Percentiles rank a stretch among this genome's conserved stretches.
phyloP scores from a whole-genome alignment of 441 rosid species.

The Theobroma grandiflorum region DNA sequence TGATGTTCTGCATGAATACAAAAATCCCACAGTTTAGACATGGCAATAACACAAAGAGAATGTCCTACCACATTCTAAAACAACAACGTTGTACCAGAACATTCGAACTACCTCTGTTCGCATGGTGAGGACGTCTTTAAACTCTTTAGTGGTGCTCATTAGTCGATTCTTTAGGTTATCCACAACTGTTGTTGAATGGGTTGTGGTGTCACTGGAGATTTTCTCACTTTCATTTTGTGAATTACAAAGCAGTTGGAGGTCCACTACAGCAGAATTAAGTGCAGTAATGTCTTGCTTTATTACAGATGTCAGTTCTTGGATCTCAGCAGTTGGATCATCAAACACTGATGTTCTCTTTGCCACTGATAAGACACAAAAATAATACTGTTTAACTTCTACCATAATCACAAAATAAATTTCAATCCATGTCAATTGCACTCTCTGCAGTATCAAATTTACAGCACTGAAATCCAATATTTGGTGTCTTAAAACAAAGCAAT shows the following conservation, averaged over 20 bases:
- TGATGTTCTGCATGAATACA: conserved; percentile 68
- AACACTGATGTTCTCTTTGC: conserved; percentile 93
- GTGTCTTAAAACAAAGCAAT: neutral
- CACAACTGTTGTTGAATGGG: conserved; percentile 85
- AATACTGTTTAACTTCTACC: conserved; percentile 3
- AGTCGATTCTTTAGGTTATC: conserved; percentile 69
- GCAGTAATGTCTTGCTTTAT: conserved; percentile 94
- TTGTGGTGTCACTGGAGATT: conserved; percentile 78
- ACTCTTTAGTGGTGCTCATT: conserved; percentile 42
- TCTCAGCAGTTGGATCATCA: conserved; percentile 93
- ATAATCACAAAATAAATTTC: neutral
- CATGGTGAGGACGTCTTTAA: conserved; percentile 29
- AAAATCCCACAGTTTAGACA: conserved; percentile 17
- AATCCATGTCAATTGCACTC: neutral
- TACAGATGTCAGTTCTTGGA: conserved; percentile 88
- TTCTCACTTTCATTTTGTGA: conserved; percentile 73
- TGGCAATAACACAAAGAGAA: neutral
- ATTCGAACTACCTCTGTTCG: conserved; percentile 81
- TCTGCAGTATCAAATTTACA: neutral
- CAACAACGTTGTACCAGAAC: neutral
- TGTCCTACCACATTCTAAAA: neutral
- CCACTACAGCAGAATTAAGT: conserved; percentile 86
- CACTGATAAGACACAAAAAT: conserved; percentile 47
- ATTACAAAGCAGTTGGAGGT: conserved; percentile 82
- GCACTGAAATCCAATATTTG: neutral